Evolutionary conservation across 495 filamentous ascomycete genomes (phyloP), one percentile per base, ranked within the genome.

Genomic region (Aspergillus leporis): DNA sequence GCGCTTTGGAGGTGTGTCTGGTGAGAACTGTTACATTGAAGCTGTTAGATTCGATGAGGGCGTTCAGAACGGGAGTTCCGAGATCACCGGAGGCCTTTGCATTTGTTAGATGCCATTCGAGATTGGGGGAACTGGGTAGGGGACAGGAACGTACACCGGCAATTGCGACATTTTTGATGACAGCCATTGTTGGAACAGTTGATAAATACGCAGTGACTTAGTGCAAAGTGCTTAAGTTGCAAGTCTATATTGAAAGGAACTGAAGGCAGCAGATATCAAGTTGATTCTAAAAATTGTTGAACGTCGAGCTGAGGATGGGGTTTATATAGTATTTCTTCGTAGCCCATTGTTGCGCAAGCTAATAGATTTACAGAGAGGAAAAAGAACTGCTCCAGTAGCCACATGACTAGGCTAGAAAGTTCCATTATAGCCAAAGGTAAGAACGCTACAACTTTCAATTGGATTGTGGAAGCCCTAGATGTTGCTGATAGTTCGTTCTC

Each of bases 121-220:
- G 3, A 2, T 45, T 4, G 8, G 25, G 34, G 34, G 34, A n/a
- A 8, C 18, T 52, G 16, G 18, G 13, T 6, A 2, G n/a, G 22
- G 18, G 31, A 22, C 2, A 3, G 18, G 1, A 5, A 7, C 30
- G 19, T 52, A 52, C 50, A 13, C 50, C 50, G n/a, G 50, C 30
- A 30, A 52, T 52, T 36, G 50, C 18, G 18, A 52, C 50, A 14
- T 52, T 52, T 19, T 22, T n/a, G 31, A 52, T 52, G 2, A 19
- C 2, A 1, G 18, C 4, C 50, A 52, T 52, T 9, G 31, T 52
- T 38, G n/a, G 19, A 36, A 22, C 31, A 7, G 31, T 22, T 36
- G 3, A 10, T 18, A n/a, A 4, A 43, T 43, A 43, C 6, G 10
- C 10, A 18, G 7, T 7, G 38, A 43, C 5, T 9, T 43, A 13